These are phyloP conservation scores for Paecilomyces sp. DNA, from an alignment of 2,329 filamentous ascomycete genomes.

Conservation along the genomic window DNA sequence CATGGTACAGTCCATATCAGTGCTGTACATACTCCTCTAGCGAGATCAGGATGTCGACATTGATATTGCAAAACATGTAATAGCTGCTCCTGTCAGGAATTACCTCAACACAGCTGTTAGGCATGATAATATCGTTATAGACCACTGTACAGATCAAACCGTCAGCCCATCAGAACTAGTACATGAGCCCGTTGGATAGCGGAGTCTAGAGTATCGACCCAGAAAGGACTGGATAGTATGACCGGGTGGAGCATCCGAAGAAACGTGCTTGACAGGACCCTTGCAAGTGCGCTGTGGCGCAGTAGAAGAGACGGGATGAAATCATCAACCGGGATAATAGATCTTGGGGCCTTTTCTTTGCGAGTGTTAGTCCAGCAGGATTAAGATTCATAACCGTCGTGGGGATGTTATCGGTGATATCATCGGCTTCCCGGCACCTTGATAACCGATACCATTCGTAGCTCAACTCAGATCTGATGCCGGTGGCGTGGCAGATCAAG, in stretches of 20 bases:
- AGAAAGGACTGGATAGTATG: not conserved
- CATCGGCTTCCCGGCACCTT: not conserved
- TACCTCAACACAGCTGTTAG: too few relatives aligned
- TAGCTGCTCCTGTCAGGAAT: too few relatives aligned
- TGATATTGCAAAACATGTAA: too few relatives aligned
- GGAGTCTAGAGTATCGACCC: not conserved
- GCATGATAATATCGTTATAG: not conserved
- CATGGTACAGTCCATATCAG: not conserved
- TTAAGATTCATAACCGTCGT: not conserved
- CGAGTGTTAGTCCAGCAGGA: not conserved
- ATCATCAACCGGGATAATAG: not conserved
- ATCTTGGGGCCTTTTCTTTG: not conserved
- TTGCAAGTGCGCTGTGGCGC: not conserved
- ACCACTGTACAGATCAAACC: not conserved
- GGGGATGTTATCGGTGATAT: not conserved
- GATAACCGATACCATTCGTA: not conserved
- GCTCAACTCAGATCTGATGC: not conserved
- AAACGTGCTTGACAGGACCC: not conserved
- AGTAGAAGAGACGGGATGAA: not conserved
- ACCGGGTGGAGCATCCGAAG: not conserved
- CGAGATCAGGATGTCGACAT: too few relatives aligned
- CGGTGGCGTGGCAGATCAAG: not conserved
- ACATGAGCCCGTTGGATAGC: not conserved
- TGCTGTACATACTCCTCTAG: not conserved
- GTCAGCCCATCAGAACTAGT: not conserved